These are phyloP conservation scores for Tetrapisispora pingtungensis DNA, from an alignment of 805 yeast species.

Conservation along the genomic window DNA sequence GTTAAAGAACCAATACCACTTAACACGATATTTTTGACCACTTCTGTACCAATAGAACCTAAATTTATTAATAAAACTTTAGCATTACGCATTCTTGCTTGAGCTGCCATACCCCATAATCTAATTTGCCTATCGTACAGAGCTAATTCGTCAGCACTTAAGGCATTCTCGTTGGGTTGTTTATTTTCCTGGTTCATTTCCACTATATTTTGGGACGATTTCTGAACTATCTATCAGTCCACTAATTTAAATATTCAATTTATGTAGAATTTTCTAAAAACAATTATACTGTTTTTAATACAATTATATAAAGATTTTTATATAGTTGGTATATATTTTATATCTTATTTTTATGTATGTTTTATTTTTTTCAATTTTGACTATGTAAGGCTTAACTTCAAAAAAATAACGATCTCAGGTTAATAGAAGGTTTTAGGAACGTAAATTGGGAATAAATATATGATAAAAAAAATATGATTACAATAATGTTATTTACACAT, in stretches of 20 bases:
- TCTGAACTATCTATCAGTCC: no score
- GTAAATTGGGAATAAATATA: no score
- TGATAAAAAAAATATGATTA: background rate
- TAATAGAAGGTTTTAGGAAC: no score
- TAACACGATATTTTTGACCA: constrained; percentile 71
- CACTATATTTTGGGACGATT: background rate
- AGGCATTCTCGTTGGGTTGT: constrained; percentile 5
- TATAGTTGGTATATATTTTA: no score
- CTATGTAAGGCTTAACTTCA: no score
- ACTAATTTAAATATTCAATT: no score
- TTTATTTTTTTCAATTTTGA: no score
- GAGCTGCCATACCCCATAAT: constrained; percentile 94
- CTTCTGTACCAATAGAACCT: constrained; percentile 73
- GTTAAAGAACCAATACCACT: constrained; percentile 80
- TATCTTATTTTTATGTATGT: no score
- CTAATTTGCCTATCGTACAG: constrained; percentile 91
- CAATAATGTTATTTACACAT: background rate
- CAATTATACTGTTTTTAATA: no score
- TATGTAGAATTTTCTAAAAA: no score
- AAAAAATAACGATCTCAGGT: no score
- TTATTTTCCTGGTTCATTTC: background rate
- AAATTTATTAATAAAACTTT: constrained; percentile 59
- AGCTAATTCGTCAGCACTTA: constrained; percentile 67
- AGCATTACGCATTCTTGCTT: constrained; percentile 61
- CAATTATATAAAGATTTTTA: no score